phyloP scores from a whole-genome alignment of 2,329 filamentous ascomycete genomes.

The Fusarium lateritium region DNA sequence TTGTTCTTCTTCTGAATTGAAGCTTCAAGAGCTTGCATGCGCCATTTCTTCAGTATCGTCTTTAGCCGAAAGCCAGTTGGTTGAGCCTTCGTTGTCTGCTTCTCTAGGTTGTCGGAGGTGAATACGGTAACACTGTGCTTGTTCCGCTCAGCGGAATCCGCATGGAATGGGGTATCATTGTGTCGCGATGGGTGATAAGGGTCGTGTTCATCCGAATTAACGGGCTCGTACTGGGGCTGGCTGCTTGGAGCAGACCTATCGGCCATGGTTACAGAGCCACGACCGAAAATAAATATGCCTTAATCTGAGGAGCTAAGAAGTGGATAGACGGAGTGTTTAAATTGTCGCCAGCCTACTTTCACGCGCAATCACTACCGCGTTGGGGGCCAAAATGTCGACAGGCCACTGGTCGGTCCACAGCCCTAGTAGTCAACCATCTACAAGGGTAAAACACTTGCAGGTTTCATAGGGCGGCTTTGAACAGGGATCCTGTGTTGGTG shows the following conservation, averaged over 20 bases:
- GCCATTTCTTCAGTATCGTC: constrained; percentile 40
- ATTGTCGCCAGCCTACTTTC: not conserved
- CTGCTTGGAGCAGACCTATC: constrained; percentile 9
- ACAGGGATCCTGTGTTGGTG: constrained; percentile 5
- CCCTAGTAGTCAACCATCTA: no score
- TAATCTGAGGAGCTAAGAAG: not conserved
- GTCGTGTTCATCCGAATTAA: constrained; percentile 26
- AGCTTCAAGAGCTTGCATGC: constrained; percentile 26
- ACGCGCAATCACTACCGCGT: not conserved
- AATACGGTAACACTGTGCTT: constrained; percentile 9
- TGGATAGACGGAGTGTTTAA: not conserved
- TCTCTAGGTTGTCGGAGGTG: not conserved
- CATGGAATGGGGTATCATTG: not conserved
- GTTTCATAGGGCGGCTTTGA: constrained; percentile 5
- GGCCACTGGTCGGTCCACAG: not conserved
- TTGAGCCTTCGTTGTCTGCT: not conserved
- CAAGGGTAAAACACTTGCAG: not conserved
- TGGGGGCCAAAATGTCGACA: constrained; percentile 1
- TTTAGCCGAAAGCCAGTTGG: constrained; percentile 32
- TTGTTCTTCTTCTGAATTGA: constrained; percentile 18
- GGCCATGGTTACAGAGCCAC: not conserved
- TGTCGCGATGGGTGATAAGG: not conserved
- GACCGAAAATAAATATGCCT: not conserved
- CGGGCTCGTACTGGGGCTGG: constrained; percentile 36
- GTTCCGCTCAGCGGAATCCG: not conserved